Percentiles rank a stretch among this genome's conserved stretches.
Evolutionary conservation across 2,329 filamentous ascomycete species (phyloP).

Genomic region (Apiospora aurea): DNA sequence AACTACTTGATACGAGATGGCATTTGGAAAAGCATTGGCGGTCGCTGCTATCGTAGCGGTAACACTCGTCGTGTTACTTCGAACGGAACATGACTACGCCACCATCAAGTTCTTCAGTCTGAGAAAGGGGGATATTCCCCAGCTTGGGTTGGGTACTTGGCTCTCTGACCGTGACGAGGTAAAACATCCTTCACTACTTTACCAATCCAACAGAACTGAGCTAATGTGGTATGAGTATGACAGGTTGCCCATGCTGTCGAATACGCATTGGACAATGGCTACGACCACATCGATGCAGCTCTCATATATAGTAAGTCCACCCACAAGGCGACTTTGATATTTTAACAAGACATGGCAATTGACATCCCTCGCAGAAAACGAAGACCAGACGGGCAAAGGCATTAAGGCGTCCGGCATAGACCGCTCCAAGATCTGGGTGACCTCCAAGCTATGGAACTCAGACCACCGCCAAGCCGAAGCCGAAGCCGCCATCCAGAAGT

Average conservation of each 20-base stretch:
- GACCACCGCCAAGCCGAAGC: constrained; percentile 68
- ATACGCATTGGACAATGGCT: constrained; percentile 39
- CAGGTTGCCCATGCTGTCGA: constrained; percentile 40
- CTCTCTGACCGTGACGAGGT: constrained; percentile 38
- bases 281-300: constrained; percentile 41
- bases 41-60: neutral
- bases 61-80: neutral
- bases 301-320: constrained; percentile 37
- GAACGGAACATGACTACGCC: neutral
- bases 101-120: neutral
- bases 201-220: neutral
- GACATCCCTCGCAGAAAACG: constrained; percentile 45
- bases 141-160: constrained; percentile 42
- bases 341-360: neutral
- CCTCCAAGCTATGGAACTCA: constrained; percentile 73
- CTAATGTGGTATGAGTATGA: neutral
- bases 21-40: constrained; percentile 4
- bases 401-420: constrained; percentile 57
- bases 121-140: constrained; percentile 36
- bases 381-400: constrained; percentile 53
- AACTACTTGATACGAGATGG: neutral
- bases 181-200: neutral
- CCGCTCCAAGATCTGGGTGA: constrained; percentile 67
- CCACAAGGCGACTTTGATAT: neutral
- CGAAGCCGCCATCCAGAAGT: constrained; percentile 64